These are phyloP conservation scores for grape (Vitis vinifera) DNA, from an alignment of 164 flowering plant species.

Conservation along the genomic window DNA sequence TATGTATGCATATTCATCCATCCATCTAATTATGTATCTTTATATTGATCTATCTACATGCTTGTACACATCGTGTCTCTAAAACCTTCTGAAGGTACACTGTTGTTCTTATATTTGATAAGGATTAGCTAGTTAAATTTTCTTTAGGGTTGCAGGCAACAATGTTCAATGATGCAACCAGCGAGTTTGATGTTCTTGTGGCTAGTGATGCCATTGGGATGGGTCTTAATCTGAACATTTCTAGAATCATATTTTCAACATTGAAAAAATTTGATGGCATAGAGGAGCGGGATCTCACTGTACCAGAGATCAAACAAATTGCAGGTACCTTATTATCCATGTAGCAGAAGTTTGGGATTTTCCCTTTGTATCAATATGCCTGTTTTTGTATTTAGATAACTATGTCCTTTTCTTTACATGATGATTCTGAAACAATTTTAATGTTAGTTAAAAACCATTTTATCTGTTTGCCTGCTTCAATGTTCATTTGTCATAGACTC, in stretches of 20 bases:
- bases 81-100: too few relatives aligned
- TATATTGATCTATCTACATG: too few relatives aligned
- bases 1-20: too few relatives aligned
- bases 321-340: slow-evolving; percentile 53
- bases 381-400: too few relatives aligned
- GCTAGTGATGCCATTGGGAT: slow-evolving; percentile 99
- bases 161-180: slow-evolving; percentile 88
- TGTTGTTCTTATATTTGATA: not conserved
- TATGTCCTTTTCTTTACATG: too few relatives aligned
- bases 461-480: too few relatives aligned
- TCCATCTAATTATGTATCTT: too few relatives aligned
- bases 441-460: too few relatives aligned
- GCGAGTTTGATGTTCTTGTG: slow-evolving; percentile 91
- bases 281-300: slow-evolving; percentile 63
- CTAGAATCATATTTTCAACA: slow-evolving; percentile 86
- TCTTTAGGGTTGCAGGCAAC: slow-evolving; percentile 83
- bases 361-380: not conserved
- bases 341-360: not conserved
- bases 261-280: slow-evolving; percentile 81
- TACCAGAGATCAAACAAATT: slow-evolving; percentile 93
- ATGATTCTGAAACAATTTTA: too few relatives aligned
- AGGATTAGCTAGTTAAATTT: slow-evolving; percentile 25
- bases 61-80: too few relatives aligned
- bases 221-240: slow-evolving; percentile 96
- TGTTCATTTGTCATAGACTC: too few relatives aligned